phyloP scores from a whole-genome alignment of 768 basidiomycete genomes.

The Mycena alexandri region DNA sequence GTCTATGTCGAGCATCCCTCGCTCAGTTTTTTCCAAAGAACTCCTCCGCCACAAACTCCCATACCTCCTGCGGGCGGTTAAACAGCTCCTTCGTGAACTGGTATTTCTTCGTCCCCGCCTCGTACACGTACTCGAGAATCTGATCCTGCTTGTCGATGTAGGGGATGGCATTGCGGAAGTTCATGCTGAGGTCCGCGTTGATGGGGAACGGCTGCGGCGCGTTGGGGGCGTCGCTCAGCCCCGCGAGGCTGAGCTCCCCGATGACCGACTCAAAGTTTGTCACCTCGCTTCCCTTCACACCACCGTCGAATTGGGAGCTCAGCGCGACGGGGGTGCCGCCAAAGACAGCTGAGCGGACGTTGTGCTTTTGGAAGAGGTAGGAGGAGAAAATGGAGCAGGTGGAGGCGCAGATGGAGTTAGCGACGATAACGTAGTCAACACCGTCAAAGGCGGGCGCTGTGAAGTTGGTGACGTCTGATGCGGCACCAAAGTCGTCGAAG shows the following conservation, averaged over 20 bases:
- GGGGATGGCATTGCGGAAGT: constrained; percentile 37
- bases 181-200: constrained; percentile 22
- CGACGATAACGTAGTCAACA: constrained; percentile 33
- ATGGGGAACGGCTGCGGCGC: constrained; percentile 36
- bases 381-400: constrained; percentile 33
- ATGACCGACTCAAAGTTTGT: constrained; percentile 22
- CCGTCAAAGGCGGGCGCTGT: constrained; percentile 26
- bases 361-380: constrained; percentile 30
- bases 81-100: constrained; percentile 34
- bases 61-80: constrained; percentile 29
- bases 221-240: constrained; percentile 21
- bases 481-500: constrained; percentile 38
- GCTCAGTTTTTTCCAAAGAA: constrained; percentile 25
- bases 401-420: constrained; percentile 33
- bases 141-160: constrained; percentile 22
- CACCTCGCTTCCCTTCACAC: constrained; percentile 36
- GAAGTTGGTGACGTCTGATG: constrained; percentile 25
- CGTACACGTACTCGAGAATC: constrained; percentile 32
- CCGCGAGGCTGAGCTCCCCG: constrained; percentile 27
- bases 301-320: constrained; percentile 31
- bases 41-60: constrained; percentile 38
- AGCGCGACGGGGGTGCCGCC: constrained; percentile 31
- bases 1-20: no score
- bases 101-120: constrained; percentile 30
- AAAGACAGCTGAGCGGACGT: constrained; percentile 30